Conservation (phyloP, 768 basidiomycete species). For the Piloderma croceum region DNA sequence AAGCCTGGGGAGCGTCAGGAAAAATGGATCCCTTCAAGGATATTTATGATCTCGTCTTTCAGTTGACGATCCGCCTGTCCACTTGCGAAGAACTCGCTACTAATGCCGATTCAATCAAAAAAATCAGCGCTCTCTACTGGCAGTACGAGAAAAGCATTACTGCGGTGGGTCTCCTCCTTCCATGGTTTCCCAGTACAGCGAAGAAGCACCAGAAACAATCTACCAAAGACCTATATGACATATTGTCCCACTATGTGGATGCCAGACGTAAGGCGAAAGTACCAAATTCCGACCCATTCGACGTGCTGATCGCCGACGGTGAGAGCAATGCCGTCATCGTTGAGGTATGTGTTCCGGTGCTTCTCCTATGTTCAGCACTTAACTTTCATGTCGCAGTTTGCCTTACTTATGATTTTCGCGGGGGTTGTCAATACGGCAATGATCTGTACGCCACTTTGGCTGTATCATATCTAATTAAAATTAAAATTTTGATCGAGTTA, state of each 20-base stretch:
- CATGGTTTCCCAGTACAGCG: constrained; percentile 1
- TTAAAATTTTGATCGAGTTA: not conserved
- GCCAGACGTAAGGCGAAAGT: not conserved
- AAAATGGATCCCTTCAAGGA: constrained; percentile 4
- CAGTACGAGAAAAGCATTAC: constrained; percentile 1
- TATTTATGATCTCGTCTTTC: constrained; percentile 5
- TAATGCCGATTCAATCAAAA: not conserved
- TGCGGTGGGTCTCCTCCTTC: constrained; percentile 1
- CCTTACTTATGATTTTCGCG: not conserved
- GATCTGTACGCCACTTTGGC: not conserved
- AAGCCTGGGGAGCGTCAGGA: constrained; percentile 3
- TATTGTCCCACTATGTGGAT: constrained; percentile 1
- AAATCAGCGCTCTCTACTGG: constrained; percentile 2
- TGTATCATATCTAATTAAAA: not conserved
- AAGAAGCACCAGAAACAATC: constrained; percentile 1
- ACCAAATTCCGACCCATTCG: constrained; percentile 1
- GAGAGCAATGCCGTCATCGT: constrained; percentile 2
- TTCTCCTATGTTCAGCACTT: too few species aligned
- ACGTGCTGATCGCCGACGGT: constrained; percentile 2
- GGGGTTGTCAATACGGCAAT: constrained; percentile 1
- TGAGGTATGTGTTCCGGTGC: too few species aligned
- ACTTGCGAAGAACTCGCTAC: constrained; percentile 1
- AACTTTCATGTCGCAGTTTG: too few species aligned
- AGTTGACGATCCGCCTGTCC: constrained; percentile 1
- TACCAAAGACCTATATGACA: constrained; percentile 1